These are phyloP conservation scores for Gaertneriomyces sp. DNA, from an alignment of 192 early-diverging fungal genomes.

Conservation along the genomic window DNA sequence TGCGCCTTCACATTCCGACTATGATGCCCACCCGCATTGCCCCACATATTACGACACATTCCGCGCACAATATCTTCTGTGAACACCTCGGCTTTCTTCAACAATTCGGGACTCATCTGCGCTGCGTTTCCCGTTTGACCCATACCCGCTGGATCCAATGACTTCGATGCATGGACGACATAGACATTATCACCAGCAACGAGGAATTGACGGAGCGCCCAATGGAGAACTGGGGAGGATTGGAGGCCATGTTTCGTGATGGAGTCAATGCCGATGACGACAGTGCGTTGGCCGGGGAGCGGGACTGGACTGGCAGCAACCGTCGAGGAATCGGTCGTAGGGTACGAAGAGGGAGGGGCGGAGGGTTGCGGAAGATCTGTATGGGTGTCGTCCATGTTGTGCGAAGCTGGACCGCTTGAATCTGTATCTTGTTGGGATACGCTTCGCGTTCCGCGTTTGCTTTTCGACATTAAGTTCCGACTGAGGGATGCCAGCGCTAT, in stretches of 20 bases:
- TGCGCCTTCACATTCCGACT: conserved; percentile 7
- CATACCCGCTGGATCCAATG: neutral
- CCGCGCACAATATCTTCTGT: conserved; percentile 8
- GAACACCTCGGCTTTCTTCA: conserved; percentile 11
- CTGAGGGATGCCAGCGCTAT: too few species aligned
- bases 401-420: too few species aligned
- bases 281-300: conserved; percentile 17
- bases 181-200: conserved; percentile 13
- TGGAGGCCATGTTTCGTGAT: conserved; percentile 26
- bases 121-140: neutral
- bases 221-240: conserved; percentile 20
- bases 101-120: conserved; percentile 20
- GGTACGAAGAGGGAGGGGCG: too few species aligned
- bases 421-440: too few species aligned
- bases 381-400: too few species aligned
- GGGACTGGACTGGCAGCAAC: neutral
- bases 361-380: too few species aligned
- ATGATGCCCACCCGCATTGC: neutral
- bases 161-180: conserved; percentile 30
- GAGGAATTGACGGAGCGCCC: conserved; percentile 26
- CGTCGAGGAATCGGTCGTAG: too few species aligned
- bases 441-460: too few species aligned
- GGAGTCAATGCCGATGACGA: conserved; percentile 24
- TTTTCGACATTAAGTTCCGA: too few species aligned
- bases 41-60: conserved; percentile 9